Conservation (phyloP, 2,329 filamentous ascomycete species). For the Phyllosticta ampelicida region DNA sequence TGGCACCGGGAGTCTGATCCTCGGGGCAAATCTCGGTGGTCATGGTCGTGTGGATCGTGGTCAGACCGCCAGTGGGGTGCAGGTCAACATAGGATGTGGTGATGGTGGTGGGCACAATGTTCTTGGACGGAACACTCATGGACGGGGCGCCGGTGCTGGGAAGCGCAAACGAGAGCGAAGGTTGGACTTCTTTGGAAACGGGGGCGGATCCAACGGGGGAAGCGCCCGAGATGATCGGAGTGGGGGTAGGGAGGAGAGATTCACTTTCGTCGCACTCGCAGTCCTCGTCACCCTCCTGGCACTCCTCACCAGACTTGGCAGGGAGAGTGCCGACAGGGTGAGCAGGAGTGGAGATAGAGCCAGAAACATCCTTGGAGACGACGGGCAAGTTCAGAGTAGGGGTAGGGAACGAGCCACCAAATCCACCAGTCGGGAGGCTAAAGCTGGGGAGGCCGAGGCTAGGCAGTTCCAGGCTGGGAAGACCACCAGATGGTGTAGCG, state of each 20-base stretch:
- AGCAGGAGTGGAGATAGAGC: neutral
- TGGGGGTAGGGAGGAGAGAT: neutral
- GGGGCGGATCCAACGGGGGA: neutral
- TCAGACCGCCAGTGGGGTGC: conserved; percentile 23
- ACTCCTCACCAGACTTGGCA: neutral
- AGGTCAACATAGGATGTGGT: conserved; percentile 22
- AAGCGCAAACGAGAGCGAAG: neutral
- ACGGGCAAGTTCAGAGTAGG: no score
- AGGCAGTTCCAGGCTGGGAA: no score
- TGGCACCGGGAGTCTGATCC: conserved; percentile 7
- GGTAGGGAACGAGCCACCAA: no score
- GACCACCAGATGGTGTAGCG: neutral
- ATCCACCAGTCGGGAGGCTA: neutral
- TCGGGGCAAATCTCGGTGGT: conserved; percentile 17
- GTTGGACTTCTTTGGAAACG: neutral
- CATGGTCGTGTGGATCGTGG: conserved; percentile 21
- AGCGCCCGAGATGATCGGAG: neutral
- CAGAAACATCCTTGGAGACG: no score
- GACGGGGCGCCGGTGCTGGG: neutral
- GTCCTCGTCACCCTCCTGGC: neutral
- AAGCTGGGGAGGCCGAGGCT: neutral
- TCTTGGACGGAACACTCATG: neutral
- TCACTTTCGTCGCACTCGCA: neutral
- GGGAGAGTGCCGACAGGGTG: neutral
- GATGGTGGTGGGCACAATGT: conserved; percentile 13